Evolutionary conservation across 148 eudicot genomes (phyloP).

Genomic region (Rhododendron ferrugineum): DNA sequence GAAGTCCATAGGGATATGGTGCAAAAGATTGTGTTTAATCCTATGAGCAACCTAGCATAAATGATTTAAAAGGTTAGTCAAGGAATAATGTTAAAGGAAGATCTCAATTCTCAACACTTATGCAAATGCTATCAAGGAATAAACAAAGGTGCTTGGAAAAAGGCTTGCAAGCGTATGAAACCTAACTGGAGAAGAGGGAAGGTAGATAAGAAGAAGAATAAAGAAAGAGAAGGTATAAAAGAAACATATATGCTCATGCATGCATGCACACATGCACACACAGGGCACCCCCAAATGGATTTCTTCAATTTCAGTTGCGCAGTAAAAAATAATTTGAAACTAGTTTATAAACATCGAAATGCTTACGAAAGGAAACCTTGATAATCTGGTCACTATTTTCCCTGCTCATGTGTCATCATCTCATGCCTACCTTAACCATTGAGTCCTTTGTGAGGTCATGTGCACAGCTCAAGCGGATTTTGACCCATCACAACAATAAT

Average conservation of each 20-base stretch:
- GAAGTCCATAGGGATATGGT: not conserved
- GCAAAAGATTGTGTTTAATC: not conserved
- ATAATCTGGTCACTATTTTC: not conserved
- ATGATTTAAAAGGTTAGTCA: not conserved
- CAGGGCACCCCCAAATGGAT: not conserved
- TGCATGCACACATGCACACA: not conserved
- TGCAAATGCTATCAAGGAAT: not conserved
- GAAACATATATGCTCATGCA: not conserved
- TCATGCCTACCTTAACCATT: not conserved
- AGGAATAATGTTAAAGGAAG: not conserved
- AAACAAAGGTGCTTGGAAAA: not conserved
- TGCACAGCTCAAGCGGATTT: not conserved
- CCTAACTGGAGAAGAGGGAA: not conserved
- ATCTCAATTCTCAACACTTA: not conserved
- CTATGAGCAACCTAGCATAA: not conserved
- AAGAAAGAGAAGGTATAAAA: not conserved
- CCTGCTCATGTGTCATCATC: not conserved
- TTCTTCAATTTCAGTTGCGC: not conserved
- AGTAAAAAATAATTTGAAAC: not conserved
- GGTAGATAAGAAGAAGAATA: not conserved
- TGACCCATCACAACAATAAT: not conserved
- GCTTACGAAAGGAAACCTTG: not conserved
- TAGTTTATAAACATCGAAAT: not conserved
- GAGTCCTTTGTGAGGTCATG: not conserved
- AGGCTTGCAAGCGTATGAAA: conserved; percentile 1